phyloP scores from a whole-genome alignment of 768 basidiomycete species.

The Epithele typhae region DNA sequence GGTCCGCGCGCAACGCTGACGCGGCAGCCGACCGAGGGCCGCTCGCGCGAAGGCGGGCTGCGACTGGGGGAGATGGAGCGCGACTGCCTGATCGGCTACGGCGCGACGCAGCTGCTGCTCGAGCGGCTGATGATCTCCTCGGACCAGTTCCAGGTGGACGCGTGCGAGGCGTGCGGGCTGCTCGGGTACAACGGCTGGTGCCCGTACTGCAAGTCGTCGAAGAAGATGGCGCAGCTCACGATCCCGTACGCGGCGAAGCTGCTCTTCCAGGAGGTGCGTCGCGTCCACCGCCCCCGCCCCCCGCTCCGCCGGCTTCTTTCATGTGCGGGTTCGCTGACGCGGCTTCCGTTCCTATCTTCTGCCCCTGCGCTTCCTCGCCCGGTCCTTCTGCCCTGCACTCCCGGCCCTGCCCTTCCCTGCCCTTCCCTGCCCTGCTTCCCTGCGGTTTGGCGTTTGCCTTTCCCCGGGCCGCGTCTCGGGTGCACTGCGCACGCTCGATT shows the following conservation, averaged over 20 bases:
- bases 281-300: not conserved
- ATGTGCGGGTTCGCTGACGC: not conserved
- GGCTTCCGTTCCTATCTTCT: not conserved
- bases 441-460: no score
- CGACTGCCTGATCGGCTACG: constrained; percentile 96
- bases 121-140: constrained; percentile 99
- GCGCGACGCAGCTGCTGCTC: constrained; percentile 93
- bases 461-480: no score
- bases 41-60: constrained; percentile 94
- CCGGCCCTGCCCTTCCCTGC: no score
- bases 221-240: constrained; percentile 91
- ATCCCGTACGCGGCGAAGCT: constrained; percentile 96
- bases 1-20: constrained; percentile 96
- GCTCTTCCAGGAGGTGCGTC: constrained; percentile 79
- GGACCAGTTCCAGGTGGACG: constrained; percentile 96
- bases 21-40: constrained; percentile 96
- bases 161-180: constrained; percentile 90
- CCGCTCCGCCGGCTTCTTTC: not conserved
- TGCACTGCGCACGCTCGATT: not conserved
- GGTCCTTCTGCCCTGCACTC: no score
- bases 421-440: no score
- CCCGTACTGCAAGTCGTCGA: constrained; percentile 96
- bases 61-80: constrained; percentile 99
- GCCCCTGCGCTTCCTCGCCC: no score
- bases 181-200: constrained; percentile 97